phyloP scores from a whole-genome alignment of 2,329 filamentous ascomycete genomes.

The Sarocladium brachiariae region DNA sequence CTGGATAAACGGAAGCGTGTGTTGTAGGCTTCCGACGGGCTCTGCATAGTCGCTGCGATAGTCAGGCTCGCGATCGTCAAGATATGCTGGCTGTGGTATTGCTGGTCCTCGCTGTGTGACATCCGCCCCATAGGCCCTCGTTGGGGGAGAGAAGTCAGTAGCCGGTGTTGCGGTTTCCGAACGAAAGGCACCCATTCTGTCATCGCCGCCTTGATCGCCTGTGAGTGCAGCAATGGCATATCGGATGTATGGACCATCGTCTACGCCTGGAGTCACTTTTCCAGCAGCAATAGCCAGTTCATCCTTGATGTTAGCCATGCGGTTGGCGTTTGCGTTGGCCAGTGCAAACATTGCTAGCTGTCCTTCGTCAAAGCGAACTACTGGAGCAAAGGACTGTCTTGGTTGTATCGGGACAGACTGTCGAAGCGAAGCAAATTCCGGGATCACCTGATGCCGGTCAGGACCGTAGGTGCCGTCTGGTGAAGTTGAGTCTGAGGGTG shows the following conservation, averaged over 20 bases:
- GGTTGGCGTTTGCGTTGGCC: constrained; percentile 23
- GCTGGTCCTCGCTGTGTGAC: not conserved
- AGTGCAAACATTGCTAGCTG: constrained; percentile 32
- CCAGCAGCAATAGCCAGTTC: constrained; percentile 42
- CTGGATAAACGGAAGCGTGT: not conserved
- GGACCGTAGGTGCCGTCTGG: constrained; percentile 36
- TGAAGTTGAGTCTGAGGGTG: constrained; percentile 24
- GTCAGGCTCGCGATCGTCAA: constrained; percentile 2
- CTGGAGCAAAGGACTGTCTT: constrained; percentile 12
- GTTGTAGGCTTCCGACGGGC: not conserved
- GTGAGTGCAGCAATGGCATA: constrained; percentile 87
- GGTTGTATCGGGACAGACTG: constrained; percentile 6
- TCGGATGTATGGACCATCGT: constrained; percentile 81
- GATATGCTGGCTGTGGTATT: constrained; percentile 16
- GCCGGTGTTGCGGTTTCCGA: constrained; percentile 22
- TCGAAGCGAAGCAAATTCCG: constrained; percentile 11
- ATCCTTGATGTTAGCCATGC: constrained; percentile 39
- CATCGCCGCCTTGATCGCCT: constrained; percentile 57
- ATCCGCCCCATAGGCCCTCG: constrained; percentile 15
- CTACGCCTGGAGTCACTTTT: constrained; percentile 65
- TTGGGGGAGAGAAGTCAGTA: constrained; percentile 20
- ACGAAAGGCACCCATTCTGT: constrained; percentile 41
- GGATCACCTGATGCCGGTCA: constrained; percentile 24
- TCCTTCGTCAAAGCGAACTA: constrained; percentile 31
- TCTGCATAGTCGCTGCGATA: constrained; percentile 1